Evolutionary conservation across 2,329 filamentous ascomycete species (phyloP), one percentile per base, ranked within the genome.

Genomic region (Cordyceps cicadae): DNA sequence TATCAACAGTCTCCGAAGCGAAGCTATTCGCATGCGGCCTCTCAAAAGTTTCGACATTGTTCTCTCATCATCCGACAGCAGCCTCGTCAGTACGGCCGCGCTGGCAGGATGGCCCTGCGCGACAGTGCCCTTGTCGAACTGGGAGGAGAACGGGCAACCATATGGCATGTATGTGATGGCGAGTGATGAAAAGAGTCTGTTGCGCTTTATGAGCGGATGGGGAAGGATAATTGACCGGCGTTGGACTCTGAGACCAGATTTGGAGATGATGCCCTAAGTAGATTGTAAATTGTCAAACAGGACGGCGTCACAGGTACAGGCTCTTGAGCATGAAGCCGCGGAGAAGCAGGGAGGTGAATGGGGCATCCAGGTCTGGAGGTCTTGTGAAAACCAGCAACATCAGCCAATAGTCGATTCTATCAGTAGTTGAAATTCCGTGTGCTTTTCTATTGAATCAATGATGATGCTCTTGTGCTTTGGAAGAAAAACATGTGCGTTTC

Each of bases 81-180:
- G 39, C 19, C 43, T 60, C 12, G 52, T 54, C 7, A 54, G 29
- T 4, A 50, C 54, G 24, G 50, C 52, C 21, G 58, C 58, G 24
- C 11, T 24, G 39, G 58, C 58, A 11, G 58, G 52, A 14, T 60
- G 58, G 58, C 50, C 58, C 3, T 41, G 39, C 41, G 58, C 58
- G 12, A 32, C 51, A 5, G 58, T 60, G 15, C 58, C 58, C 1
- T 17, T 52, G 34, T 45, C 34, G 14, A 53, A 51, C 21, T 61
- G 52, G 59, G 19, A 24, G 7, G 43, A 61, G 34, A 56, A 61
- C 14, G 59, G 58, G 19, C 58, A 60, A 17, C 59, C 59, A 14
- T 55, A 54, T 9, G 58, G 59, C 45, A 61, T 61, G 59, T 54
- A 54, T 49, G 58, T 51, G 8, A 12, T 60, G 8, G 41, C 58